Evolutionary conservation across 495 filamentous ascomycete genomes (phyloP).

Genomic region (Letharia columbiana): DNA sequence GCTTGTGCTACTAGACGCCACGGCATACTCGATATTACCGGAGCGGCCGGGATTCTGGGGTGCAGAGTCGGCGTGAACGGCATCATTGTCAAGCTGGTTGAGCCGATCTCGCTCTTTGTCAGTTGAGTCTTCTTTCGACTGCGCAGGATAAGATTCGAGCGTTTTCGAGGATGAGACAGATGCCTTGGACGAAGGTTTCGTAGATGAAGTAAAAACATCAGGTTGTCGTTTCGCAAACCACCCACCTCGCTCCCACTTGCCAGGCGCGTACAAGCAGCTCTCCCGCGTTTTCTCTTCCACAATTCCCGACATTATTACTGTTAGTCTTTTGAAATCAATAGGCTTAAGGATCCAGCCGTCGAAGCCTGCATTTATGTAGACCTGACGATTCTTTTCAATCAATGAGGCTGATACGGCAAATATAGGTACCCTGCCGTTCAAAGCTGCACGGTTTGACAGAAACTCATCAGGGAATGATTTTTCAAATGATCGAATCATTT

Average conservation of each 20-base stretch:
- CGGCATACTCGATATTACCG: conserved; percentile 17
- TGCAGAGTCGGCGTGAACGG: conserved; percentile 21
- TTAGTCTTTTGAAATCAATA: conserved; percentile 62
- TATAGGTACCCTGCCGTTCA: conserved; percentile 60
- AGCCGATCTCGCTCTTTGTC: conserved; percentile 23
- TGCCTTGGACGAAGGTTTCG: conserved; percentile 19
- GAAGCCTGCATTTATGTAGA: conserved; percentile 74
- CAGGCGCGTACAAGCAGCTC: conserved; percentile 47
- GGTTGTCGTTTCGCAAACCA: conserved; percentile 46
- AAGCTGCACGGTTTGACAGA: conserved; percentile 40
- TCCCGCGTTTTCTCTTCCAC: conserved; percentile 39
- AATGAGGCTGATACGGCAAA: conserved; percentile 88
- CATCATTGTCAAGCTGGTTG: conserved; percentile 22
- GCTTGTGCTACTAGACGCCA: conserved; percentile 2
- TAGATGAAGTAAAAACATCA: conserved; percentile 22
- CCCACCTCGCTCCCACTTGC: conserved; percentile 64
- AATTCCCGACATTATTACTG: conserved; percentile 53
- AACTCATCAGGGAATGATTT: conserved; percentile 31
- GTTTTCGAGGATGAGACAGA: conserved; percentile 14
- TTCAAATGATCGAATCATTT: conserved; percentile 72
- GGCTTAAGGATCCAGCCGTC: conserved; percentile 84
- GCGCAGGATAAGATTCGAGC: conserved; percentile 16
- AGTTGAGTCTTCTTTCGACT: conserved; percentile 19
- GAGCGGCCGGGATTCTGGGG: conserved; percentile 18
- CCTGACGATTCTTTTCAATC: conserved; percentile 57